Evolutionary conservation across 176 grass and related monocot genomes (phyloP), one percentile per base, ranked within the genome.

Genomic region (Metroxylon sagu): DNA sequence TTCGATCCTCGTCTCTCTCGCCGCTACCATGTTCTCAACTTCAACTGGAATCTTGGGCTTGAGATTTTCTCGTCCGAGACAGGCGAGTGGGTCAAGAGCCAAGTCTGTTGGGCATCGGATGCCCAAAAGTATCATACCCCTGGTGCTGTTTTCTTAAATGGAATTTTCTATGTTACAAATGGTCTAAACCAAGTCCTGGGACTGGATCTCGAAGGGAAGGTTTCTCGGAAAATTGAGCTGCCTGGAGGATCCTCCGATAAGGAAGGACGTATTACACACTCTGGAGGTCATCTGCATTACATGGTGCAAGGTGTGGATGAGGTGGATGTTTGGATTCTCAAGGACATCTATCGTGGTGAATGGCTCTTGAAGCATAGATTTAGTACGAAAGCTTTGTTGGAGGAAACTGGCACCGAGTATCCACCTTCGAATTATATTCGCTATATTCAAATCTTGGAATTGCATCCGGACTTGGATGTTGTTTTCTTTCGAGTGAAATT

Each of bases 401-500:
- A 29, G 23, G 50, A 15, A 5, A 17, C 56, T 6, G 5, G 63
- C 14, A 62, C 55, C 0, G 49, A 73, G 25, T 54, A 73, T 43
- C 50, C 1, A 35, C 1, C 52, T 14, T 12, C 31, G 7, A 26
- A 57, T 28, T 6, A 5, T 4, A 25, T 26, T 2, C 49, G 50
- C 17, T 21, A 49, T 57, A 56, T 65, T 30, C 57, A 65, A 17
- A 60, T 65, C 16, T 52, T 50, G 8, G 23, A 64, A 14, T 74
- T 74, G 57, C 61, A 74, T 55, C 61, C 61, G 0, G 61, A 74
- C 3, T 56, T 21, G 35, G 71, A 74, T 74, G 14, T 57, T 48
- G 52, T 74, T 65, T 74, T 74, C 61, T 10, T 74, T 12, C 71
- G 31, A 56, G 50, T 74, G 29, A 52, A 74, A 57, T 18, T 49